Conservation (phyloP, 257 asterid genomes). For the Marsdenia floribunda region DNA sequence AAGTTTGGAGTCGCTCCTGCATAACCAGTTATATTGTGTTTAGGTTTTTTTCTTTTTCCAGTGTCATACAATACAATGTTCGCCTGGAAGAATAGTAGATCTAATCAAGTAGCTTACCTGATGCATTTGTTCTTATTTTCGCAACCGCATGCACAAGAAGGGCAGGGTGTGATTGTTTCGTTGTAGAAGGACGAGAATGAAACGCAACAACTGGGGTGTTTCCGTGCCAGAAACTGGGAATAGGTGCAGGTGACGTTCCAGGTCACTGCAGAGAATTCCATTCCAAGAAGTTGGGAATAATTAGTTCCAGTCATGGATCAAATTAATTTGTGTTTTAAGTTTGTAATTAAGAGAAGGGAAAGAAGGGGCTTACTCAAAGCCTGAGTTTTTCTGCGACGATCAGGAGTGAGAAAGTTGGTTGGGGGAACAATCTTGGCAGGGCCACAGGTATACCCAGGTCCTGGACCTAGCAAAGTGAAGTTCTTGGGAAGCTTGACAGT, state of each 20-base stretch:
- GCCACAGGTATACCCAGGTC: slow-evolving; percentile 78
- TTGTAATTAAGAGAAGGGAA: neutral
- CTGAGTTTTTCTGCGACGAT: slow-evolving; percentile 66
- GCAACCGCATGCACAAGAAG: slow-evolving; percentile 37
- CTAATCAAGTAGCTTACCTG: slow-evolving; percentile 15
- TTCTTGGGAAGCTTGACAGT: slow-evolving; percentile 70
- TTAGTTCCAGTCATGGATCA: neutral
- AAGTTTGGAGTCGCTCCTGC: slow-evolving; percentile 75
- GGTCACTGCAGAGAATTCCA: slow-evolving; percentile 26
- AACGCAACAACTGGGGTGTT: slow-evolving; percentile 32
- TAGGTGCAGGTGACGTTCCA: slow-evolving; percentile 41
- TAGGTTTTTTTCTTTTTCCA: neutral
- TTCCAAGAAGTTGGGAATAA: neutral
- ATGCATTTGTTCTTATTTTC: slow-evolving; percentile 27
- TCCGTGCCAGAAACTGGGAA: slow-evolving; percentile 26
- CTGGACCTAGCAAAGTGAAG: slow-evolving; percentile 68
- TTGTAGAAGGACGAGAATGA: slow-evolving; percentile 36
- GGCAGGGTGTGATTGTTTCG: slow-evolving; percentile 30
- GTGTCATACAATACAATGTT: neutral
- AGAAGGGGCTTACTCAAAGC: slow-evolving; percentile 47
- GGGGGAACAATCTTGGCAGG: slow-evolving; percentile 72
- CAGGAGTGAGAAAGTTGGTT: slow-evolving; percentile 57
- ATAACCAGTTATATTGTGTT: neutral
- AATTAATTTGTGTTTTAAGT: neutral
- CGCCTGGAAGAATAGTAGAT: neutral